Base-by-base conservation (phyloP, 2,329 filamentous ascomycete genomes). In the Penicillium sp. region DNA sequence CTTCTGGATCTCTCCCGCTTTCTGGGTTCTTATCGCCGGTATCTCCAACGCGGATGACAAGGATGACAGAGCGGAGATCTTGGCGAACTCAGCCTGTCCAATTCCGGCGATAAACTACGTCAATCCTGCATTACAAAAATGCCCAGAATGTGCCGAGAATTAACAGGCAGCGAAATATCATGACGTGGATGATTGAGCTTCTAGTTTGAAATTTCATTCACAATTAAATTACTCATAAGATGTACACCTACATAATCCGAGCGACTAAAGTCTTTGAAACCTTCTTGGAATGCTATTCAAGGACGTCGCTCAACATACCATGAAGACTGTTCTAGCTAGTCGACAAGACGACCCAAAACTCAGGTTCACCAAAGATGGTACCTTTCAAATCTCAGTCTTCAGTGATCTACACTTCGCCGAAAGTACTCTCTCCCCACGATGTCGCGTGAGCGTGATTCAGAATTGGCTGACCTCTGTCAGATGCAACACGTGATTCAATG, bases 381-480 rank as follows among this genome's bases (percentile, higher is more conserved):
- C 67, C 5, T 83, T 84, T 53, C 78, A 82, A 22, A 79, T 84
- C 35, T 73, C 85, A 1, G 81, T 92, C 13, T 89, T 92, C 62
- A 83, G 85, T 30, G 89, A 92, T 66, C 75, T 92, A 7, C 89
- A 92, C 71, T 89, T 89, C 70, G 89, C 88, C 10, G 89, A 92
- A 74, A 83, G 85, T 85, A 75, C 64, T 66, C 48, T 25, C 43
- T 28, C 22, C 19, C 33, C 14, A 5, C 16, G 4, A 48, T 13
- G 78, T 71, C 75, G 78, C 35, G 65, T 71, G 4, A n/a, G 37
- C 25, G 78, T 77, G 80, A 0, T 79, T 79, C 1, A 76, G 10
- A 79, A 35, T 4, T 35, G 52, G 11, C 49, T 66, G 38, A 65
- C 28, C 33, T 8, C 1, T 13, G 2, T 42, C 35, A 69, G 65